Conservation (phyloP, 2,329 filamentous ascomycete genomes). For the Pleomassaria siparia region DNA sequence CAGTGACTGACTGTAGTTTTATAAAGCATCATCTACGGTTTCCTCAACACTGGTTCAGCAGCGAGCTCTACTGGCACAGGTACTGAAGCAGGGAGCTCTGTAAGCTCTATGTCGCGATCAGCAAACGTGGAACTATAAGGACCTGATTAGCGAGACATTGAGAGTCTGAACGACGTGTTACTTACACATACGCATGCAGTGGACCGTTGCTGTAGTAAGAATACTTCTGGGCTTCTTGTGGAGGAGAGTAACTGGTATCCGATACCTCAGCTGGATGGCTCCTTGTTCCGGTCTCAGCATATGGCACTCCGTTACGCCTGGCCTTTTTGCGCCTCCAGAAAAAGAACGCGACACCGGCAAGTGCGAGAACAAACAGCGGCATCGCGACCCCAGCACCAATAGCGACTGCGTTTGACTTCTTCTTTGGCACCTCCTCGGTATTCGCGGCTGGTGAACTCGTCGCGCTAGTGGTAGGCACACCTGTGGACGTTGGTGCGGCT, state of each 20-base stretch:
- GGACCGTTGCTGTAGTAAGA: background rate
- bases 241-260: background rate
- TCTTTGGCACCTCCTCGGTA: background rate
- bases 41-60: background rate
- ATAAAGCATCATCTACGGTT: no score
- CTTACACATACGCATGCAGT: background rate
- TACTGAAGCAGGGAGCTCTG: background rate
- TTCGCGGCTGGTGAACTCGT: background rate
- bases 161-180: background rate
- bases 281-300: background rate
- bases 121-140: background rate
- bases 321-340: slow-evolving; percentile 2
- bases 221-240: background rate
- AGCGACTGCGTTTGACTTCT: background rate
- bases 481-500: background rate
- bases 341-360: slow-evolving; percentile 1
- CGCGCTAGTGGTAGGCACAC: background rate
- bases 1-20: no score
- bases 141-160: background rate
- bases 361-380: background rate
- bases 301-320: background rate
- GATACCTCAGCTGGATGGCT: background rate
- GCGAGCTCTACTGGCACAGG: background rate
- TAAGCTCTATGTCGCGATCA: background rate
- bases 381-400: background rate